phyloP scores from a whole-genome alignment of 805 yeast genomes.

The Suhomyces sp. region DNA sequence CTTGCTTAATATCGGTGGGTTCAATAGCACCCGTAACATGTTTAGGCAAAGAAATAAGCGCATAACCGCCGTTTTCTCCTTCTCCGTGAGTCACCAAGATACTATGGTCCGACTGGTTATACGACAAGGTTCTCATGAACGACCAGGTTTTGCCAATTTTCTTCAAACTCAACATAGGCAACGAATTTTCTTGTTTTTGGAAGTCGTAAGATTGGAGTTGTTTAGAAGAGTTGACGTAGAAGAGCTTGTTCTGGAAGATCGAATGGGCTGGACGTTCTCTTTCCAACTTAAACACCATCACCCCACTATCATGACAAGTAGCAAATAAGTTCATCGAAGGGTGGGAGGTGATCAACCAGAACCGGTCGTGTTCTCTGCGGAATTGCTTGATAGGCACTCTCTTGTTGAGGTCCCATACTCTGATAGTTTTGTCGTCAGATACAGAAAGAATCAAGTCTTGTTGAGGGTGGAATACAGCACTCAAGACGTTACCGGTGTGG shows the following conservation, averaged over 20 bases:
- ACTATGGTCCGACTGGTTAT: conserved; percentile 89
- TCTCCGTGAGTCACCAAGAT: conserved; percentile 79
- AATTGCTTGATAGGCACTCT: conserved; percentile 92
- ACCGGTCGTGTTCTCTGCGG: conserved; percentile 89
- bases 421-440: conserved; percentile 91
- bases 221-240: conserved; percentile 77
- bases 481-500: conserved; percentile 88
- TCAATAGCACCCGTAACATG: conserved; percentile 93
- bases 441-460: conserved; percentile 91
- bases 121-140: conserved; percentile 78
- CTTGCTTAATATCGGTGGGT: conserved; percentile 75
- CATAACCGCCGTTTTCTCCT: conserved; percentile 63
- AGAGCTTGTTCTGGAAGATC: conserved; percentile 66
- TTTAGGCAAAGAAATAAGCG: conserved; percentile 74
- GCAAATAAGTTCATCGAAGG: conserved; percentile 91
- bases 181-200: conserved; percentile 56
- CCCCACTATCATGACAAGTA: conserved; percentile 95
- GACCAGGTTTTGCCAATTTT: conserved; percentile 84
- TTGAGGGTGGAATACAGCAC: conserved; percentile 88
- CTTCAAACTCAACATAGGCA: conserved; percentile 81
- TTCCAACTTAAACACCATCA: conserved; percentile 94
- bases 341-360: conserved; percentile 89
- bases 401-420: conserved; percentile 95
- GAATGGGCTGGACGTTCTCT: conserved; percentile 95
- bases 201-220: conserved; percentile 81